These are phyloP conservation scores for Trichoderma cornu-damae DNA, from an alignment of 2,329 filamentous ascomycete species.

Conservation along the genomic window DNA sequence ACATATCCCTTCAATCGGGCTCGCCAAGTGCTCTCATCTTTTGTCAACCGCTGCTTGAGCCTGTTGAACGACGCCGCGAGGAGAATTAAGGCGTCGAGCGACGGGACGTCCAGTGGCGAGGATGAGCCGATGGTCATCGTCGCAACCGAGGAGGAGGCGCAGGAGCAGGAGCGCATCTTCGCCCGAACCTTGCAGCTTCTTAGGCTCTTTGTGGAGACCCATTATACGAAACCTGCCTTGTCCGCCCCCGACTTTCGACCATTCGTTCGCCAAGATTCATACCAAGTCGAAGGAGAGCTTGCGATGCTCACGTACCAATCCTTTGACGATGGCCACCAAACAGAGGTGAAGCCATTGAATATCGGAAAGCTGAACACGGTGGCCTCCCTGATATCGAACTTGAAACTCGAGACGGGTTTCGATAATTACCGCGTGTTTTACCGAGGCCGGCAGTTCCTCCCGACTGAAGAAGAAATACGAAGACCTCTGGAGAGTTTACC, in stretches of 20 bases:
- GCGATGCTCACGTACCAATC: constrained; percentile 69
- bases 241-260: constrained; percentile 53
- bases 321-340: constrained; percentile 58
- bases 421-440: constrained; percentile 70
- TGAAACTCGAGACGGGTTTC: constrained; percentile 68
- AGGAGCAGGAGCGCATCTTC: constrained; percentile 55
- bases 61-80: constrained; percentile 61
- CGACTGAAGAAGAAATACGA: constrained; percentile 53
- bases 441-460: constrained; percentile 59
- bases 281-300: constrained; percentile 55
- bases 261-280: constrained; percentile 47
- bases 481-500: constrained; percentile 64
- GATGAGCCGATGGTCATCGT: constrained; percentile 51
- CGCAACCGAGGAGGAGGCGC: constrained; percentile 42
- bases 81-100: constrained; percentile 45
- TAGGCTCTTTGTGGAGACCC: constrained; percentile 59
- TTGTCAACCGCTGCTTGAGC: constrained; percentile 68
- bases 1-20: constrained; percentile 47
- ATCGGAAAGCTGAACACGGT: constrained; percentile 69
- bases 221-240: constrained; percentile 57
- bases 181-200: constrained; percentile 64
- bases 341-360: constrained; percentile 55
- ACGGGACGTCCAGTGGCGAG: constrained; percentile 40
- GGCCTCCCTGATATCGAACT: constrained; percentile 60
- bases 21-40: constrained; percentile 57